Conservation (phyloP, 2,329 filamentous ascomycete genomes). For the Ceratocystis diversiconidia region DNA sequence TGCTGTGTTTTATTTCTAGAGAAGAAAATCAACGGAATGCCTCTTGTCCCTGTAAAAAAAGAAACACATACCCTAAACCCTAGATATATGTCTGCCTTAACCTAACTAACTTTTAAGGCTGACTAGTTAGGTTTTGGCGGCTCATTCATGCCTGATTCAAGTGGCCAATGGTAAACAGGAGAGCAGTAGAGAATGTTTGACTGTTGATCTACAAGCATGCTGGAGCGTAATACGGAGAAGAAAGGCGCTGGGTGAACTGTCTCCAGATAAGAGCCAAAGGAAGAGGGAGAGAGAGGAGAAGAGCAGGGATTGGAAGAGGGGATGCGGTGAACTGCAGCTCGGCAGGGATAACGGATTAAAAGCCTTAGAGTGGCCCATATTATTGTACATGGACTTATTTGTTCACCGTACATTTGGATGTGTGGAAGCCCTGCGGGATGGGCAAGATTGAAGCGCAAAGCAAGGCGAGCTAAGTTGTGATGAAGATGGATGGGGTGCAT, state of each 20-base stretch:
- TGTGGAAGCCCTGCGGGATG: neutral
- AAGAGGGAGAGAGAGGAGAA: neutral
- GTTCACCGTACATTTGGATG: neutral
- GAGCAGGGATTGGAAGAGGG: neutral
- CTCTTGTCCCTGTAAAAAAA: neutral
- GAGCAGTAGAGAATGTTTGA: neutral
- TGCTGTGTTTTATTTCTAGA: conserved; percentile 6
- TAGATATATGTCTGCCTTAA: neutral
- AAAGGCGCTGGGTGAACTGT: neutral
- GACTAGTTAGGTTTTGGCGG: neutral
- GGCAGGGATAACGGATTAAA: neutral
- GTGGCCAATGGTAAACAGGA: neutral
- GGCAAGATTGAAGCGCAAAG: neutral
- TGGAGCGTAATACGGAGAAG: neutral
- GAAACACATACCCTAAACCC: neutral
- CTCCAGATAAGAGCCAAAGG: neutral
- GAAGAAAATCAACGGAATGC: conserved; percentile 2
- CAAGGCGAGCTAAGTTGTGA: neutral
- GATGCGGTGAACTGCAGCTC: neutral
- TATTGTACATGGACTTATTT: neutral
- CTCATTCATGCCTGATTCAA: neutral
- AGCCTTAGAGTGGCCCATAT: neutral
- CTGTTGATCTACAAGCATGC: neutral
- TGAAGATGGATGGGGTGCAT: neutral
- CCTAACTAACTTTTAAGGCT: neutral